Conservation (phyloP, 768 basidiomycete genomes). For the Termitomyces sp. region DNA sequence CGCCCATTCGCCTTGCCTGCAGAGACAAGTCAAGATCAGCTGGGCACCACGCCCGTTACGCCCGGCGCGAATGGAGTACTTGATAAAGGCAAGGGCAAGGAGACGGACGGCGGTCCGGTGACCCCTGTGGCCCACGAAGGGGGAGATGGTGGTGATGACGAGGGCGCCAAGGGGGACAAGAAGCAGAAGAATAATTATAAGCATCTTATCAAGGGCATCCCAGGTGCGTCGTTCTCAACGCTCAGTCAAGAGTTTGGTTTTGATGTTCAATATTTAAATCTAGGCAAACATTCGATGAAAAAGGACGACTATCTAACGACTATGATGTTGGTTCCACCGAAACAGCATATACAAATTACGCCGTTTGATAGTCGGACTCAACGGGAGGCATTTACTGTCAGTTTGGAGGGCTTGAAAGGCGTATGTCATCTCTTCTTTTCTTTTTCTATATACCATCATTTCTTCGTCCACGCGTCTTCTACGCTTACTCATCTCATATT, state of each 20-base stretch:
- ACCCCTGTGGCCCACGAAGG: constrained; percentile 34
- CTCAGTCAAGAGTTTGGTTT: constrained; percentile 3
- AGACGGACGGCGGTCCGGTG: constrained; percentile 30
- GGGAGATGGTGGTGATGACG: constrained; percentile 53
- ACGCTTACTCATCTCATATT: constrained; percentile 3
- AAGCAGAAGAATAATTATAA: constrained; percentile 78
- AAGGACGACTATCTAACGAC: constrained; percentile 70
- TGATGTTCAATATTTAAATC: constrained; percentile 7
- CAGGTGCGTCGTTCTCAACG: constrained; percentile 46
- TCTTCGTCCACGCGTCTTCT: neutral
- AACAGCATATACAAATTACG: constrained; percentile 60
- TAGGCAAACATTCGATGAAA: constrained; percentile 78
- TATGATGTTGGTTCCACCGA: constrained; percentile 67
- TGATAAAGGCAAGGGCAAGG: constrained; percentile 53
- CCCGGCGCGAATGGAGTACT: constrained; percentile 19
- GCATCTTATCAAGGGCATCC: constrained; percentile 71
- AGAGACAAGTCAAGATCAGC: constrained; percentile 23
- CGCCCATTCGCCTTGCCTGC: constrained; percentile 42
- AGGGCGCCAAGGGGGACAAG: constrained; percentile 53
- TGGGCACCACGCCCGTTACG: constrained; percentile 12
- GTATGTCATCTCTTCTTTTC: constrained; percentile 38
- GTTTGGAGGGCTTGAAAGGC: constrained; percentile 68
- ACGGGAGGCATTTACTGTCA: constrained; percentile 69
- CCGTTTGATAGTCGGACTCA: constrained; percentile 67
- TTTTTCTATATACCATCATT: neutral